A percentile compares a stretch with the other conserved stretches of the same genome.
Conservation (phyloP, 208 protist genomes). For the Leptomonas pyrrhocoris region DNA sequence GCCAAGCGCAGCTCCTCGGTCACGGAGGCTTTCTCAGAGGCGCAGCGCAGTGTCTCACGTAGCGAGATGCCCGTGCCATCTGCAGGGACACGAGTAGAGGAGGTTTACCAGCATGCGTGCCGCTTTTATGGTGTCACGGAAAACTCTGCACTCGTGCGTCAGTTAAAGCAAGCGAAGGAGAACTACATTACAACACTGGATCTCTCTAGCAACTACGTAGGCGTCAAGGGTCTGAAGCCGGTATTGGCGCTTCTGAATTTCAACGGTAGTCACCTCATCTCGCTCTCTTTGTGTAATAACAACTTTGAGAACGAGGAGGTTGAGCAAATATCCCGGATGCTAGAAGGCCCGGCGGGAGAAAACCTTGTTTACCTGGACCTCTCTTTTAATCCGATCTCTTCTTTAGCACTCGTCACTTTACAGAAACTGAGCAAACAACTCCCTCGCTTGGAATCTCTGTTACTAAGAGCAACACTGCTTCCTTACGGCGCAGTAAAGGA, state of each 20-base stretch:
- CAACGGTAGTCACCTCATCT: constrained; percentile 35
- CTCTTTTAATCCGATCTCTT: constrained; percentile 54
- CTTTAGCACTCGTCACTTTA: constrained; percentile 19
- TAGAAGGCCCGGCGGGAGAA: constrained; percentile 27
- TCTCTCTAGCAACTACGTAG: constrained; percentile 63
- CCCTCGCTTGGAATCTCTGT: constrained; percentile 19
- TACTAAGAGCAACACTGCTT: constrained; percentile 34
- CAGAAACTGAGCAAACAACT: constrained; percentile 25
- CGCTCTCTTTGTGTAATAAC: constrained; percentile 53
- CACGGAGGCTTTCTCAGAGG: constrained; percentile 8
- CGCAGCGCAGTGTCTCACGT: neutral
- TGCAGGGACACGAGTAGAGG: constrained; percentile 9
- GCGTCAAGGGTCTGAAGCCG: constrained; percentile 49
- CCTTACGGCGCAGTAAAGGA: neutral
- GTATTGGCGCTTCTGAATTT: constrained; percentile 40
- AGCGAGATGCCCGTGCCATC: neutral
- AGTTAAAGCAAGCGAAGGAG: constrained; percentile 16
- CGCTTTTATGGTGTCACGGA: constrained; percentile 28
- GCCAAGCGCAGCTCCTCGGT: neutral
- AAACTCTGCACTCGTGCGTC: constrained; percentile 34
- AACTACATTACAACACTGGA: constrained; percentile 43
- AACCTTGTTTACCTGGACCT: constrained; percentile 41
- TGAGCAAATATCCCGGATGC: constrained; percentile 25
- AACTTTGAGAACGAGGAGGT: constrained; percentile 59
- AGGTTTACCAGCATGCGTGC: constrained; percentile 42